Evolutionary conservation across 2,329 filamentous ascomycete species (phyloP), one percentile per base, ranked within the genome.

Genomic region (Cadophora sp.): DNA sequence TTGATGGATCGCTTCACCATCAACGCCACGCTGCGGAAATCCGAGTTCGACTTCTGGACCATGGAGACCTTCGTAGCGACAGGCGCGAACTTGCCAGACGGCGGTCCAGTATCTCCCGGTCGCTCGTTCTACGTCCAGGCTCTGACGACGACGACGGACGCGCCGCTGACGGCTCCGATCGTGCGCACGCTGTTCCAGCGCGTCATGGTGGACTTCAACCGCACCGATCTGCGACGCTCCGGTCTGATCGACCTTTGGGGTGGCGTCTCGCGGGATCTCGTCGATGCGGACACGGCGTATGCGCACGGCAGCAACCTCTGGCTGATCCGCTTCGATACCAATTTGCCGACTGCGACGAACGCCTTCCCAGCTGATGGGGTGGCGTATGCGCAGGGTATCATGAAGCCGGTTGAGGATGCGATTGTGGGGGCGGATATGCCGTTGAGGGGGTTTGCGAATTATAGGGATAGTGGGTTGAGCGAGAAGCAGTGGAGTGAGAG

Each of bases 231-330:
- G 7, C 22, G 53, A 16, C 46, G 64, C 26, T 67, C 63, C 24
- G 68, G 68, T 1, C 53, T 63, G 27, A 51, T 71, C 4, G 69
- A 71, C 51, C 63, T 71, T 11, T 69, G 69, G 69, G 68, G 69
- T 37, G 66, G 68, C 29, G 62, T 68, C 3, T 61, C 69, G 0
- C 55, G 61, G 26, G 19, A 68, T 43, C 5, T n/a, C 65, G 14
- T 53, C 34, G 5, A 69, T 40, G 19, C 29, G 1, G 63, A 68
- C 26, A 67, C 65, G 9, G 61, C 69, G 0, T 67, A 67, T 29
- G 59, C 58, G 14, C 64, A 69, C 16, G 68, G 63, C 4, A 69
- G 65, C 40, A 71, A 71, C 27, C 50, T 69, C 19, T 71, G 69
- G 69, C 50, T 71, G 12, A 66, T 68, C 14, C 63, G 69, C 48